Conservation (phyloP, 208 protist genomes). For the Endotrypanum monterogeii region DNA sequence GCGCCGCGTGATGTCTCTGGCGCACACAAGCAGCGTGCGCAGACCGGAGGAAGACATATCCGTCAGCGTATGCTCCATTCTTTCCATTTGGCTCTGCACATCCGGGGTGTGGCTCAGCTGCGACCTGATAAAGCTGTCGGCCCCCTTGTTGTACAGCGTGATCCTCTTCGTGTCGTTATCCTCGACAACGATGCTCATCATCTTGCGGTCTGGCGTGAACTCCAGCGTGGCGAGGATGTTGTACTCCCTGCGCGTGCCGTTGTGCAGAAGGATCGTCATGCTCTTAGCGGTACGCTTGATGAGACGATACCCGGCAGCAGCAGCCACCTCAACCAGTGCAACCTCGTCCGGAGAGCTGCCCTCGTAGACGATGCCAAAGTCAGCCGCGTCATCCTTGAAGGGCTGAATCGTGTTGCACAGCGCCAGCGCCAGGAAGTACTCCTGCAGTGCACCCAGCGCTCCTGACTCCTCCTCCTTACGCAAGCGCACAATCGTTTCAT, state of each 20-base stretch:
- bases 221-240: constrained; percentile 86
- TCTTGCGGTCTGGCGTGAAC: constrained; percentile 91
- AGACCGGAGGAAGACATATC: constrained; percentile 86
- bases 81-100: constrained; percentile 53
- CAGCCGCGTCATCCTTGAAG: constrained; percentile 49
- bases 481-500: constrained; percentile 26
- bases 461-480: constrained; percentile 27
- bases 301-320: constrained; percentile 66
- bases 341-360: constrained; percentile 94
- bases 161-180: constrained; percentile 62
- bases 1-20: constrained; percentile 50
- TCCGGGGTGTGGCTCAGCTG: constrained; percentile 51
- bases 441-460: constrained; percentile 30
- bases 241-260: constrained; percentile 42
- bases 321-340: constrained; percentile 89
- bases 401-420: constrained; percentile 91
- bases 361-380: constrained; percentile 75
- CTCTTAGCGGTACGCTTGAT: constrained; percentile 54
- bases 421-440: constrained; percentile 82
- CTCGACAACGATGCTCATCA: constrained; percentile 92
- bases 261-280: constrained; percentile 42
- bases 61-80: constrained; percentile 41
- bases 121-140: constrained; percentile 76
- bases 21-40: constrained; percentile 87
- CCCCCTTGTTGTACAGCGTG: constrained; percentile 90